Percentiles rank a stretch among this genome's conserved stretches.
Evolutionary conservation across 768 basidiomycete species (phyloP).

Genomic region (Termitomyces sp.): DNA sequence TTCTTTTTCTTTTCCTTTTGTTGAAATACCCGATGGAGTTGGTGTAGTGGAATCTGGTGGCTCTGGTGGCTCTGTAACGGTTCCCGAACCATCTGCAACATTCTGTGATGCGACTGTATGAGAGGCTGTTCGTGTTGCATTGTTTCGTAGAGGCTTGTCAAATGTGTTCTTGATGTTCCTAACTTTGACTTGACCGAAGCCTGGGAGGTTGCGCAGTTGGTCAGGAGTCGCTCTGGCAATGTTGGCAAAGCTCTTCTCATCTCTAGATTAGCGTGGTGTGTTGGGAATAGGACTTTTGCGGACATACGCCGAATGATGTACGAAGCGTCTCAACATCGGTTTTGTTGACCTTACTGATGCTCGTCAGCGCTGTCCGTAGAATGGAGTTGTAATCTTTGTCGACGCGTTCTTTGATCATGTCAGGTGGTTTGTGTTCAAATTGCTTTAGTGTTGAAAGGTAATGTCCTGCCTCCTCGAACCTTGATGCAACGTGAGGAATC

Average conservation of each 20-base stretch:
- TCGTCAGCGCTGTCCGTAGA: constrained; percentile 78
- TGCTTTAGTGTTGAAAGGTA: constrained; percentile 91
- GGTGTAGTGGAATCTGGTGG: not conserved
- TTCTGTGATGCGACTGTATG: constrained; percentile 22
- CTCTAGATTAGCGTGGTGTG: not conserved
- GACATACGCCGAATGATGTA: constrained; percentile 84
- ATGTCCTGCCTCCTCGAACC: constrained; percentile 87
- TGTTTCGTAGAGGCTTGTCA: constrained; percentile 79
- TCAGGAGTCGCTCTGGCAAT: constrained; percentile 73
- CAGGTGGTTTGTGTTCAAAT: constrained; percentile 90
- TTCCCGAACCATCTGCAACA: constrained; percentile 8
- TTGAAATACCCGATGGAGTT: not conserved
- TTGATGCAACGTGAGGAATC: constrained; percentile 24
- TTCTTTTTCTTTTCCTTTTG: constrained; percentile 22
- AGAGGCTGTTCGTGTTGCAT: constrained; percentile 46
- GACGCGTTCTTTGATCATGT: constrained; percentile 90
- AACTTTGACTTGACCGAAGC: constrained; percentile 93
- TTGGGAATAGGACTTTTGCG: not conserved
- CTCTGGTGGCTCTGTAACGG: not conserved
- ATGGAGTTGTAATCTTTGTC: constrained; percentile 87
- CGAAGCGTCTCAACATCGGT: constrained; percentile 94
- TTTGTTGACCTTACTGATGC: constrained; percentile 93
- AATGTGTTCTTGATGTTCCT: constrained; percentile 89
- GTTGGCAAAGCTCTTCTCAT: constrained; percentile 73
- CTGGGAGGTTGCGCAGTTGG: constrained; percentile 79